Conservation (phyloP, 495 filamentous ascomycete species). For the Rhizodiscina lignyota region DNA sequence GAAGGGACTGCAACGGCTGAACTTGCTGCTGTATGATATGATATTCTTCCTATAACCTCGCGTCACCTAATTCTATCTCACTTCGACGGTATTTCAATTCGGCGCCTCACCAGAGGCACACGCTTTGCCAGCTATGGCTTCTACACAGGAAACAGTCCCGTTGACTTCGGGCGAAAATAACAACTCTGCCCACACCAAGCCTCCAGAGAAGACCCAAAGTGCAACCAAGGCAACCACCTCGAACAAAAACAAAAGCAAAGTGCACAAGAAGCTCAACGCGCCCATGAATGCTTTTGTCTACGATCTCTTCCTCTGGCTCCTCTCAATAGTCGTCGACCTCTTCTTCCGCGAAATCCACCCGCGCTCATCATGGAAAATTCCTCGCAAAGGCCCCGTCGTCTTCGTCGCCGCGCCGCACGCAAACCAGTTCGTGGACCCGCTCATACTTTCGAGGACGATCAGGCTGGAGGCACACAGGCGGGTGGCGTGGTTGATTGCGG, state of each 20-base stretch:
- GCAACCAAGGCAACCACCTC: too few relatives aligned
- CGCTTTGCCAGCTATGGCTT: too few relatives aligned
- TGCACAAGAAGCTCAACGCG: not conserved
- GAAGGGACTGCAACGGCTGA: too few relatives aligned
- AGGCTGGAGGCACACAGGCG: slow-evolving; percentile 72
- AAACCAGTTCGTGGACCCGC: slow-evolving; percentile 94
- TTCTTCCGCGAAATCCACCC: slow-evolving; percentile 98
- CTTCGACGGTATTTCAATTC: too few relatives aligned
- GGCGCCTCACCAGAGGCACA: too few relatives aligned
- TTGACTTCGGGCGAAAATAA: too few relatives aligned
- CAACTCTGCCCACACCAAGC: too few relatives aligned
- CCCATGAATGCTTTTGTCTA: slow-evolving; percentile 25
- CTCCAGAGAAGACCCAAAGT: too few relatives aligned
- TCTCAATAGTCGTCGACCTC: slow-evolving; percentile 75
- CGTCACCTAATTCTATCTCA: too few relatives aligned
- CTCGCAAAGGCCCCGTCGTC: slow-evolving; percentile 70
- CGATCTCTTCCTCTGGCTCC: slow-evolving; percentile 64
- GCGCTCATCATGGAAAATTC: slow-evolving; percentile 83
- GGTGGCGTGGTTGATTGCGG: slow-evolving; percentile 81
- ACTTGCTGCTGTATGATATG: too few relatives aligned
- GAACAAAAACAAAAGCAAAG: not conserved
- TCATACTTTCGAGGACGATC: slow-evolving; percentile 82
- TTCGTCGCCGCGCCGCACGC: slow-evolving; percentile 98
- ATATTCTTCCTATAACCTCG: too few relatives aligned
- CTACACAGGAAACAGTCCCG: too few relatives aligned